Evolutionary conservation across 75 land plant species (phyloP).

Genomic region (Chamaecyparis obtusa): DNA sequence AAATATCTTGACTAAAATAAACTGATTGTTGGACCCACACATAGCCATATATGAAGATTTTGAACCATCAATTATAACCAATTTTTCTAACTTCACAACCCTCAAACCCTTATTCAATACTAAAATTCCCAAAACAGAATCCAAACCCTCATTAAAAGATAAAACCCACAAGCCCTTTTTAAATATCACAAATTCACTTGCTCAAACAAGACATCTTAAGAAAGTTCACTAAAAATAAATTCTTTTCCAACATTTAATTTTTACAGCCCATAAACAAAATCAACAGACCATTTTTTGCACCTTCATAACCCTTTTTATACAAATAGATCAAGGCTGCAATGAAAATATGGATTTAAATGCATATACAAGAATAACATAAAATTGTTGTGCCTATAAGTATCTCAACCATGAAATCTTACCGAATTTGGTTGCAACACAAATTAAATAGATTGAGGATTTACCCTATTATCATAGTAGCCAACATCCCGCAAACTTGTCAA

Average conservation of each 20-base stretch:
- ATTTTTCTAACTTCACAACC: background rate
- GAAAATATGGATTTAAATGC: background rate
- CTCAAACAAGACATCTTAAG: too few relatives aligned
- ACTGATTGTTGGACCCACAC: constrained; percentile 81
- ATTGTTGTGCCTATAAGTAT: too few relatives aligned
- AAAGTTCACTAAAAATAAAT: background rate
- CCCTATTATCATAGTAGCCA: background rate
- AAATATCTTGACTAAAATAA: constrained; percentile 63
- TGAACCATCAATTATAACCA: constrained; percentile 20
- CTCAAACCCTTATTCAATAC: background rate
- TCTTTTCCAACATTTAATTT: background rate
- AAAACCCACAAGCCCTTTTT: background rate
- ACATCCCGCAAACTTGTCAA: background rate
- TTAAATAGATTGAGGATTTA: background rate
- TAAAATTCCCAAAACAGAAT: background rate
- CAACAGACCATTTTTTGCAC: background rate
- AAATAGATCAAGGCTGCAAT: background rate
- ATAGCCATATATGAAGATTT: constrained; percentile 56
- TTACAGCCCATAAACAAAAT: background rate
- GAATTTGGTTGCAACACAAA: background rate
- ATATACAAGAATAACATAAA: background rate
- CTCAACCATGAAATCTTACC: background rate
- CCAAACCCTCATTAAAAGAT: background rate
- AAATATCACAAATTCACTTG: background rate
- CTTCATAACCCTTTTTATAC: background rate